Evolutionary conservation across 2,329 filamentous ascomycete genomes (phyloP), one percentile per base, ranked within the genome.

Genomic region (Pseudogymnoascus sp.): DNA sequence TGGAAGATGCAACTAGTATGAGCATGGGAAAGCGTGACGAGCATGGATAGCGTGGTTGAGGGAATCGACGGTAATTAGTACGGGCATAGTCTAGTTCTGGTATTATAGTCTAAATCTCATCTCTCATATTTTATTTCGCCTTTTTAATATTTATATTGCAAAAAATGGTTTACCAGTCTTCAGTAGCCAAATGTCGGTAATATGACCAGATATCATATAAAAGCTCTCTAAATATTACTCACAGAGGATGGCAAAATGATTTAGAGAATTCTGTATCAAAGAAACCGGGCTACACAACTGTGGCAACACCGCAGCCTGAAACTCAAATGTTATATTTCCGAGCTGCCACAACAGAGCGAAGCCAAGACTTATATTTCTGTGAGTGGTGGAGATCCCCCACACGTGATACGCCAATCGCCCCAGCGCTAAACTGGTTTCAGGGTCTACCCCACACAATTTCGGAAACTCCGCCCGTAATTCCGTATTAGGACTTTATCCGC

Each of bases 391-490:
- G 39, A 25, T 43, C 39, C 14, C 7, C 20, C 7, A 9, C 41
- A 47, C 41, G 41, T 47, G 41, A 47, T 47, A 28, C 41, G 22
- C 22, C 41, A 28, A 28, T 28, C 14, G 12, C n/a, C n/a, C 14
- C 14, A n/a, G 7, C 22, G 28, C 43, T 50, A 50, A 28, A 30
- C 43, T n/a, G 8, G 28, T 30, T 50, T 28, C 22, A 16, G 43
- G 12, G 14, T 50, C 25, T 50, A 50, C 43, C 43, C 41, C 43
- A 50, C 25, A 50, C n/a, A 50, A 30, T 50, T 50, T 50, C 47
- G 47, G 47, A 33, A 54, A 54, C 28, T 54, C 47, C 47, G 47
- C 47, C 47, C 47, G 28, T 54, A 54, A 54, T 54, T 12, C 47
- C 47, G 47, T 54, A 35, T 28, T 54, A 54, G 47, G 28, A 54